These are phyloP conservation scores for Tulasnella sp. DNA, from an alignment of 768 basidiomycete species.

Conservation along the genomic window DNA sequence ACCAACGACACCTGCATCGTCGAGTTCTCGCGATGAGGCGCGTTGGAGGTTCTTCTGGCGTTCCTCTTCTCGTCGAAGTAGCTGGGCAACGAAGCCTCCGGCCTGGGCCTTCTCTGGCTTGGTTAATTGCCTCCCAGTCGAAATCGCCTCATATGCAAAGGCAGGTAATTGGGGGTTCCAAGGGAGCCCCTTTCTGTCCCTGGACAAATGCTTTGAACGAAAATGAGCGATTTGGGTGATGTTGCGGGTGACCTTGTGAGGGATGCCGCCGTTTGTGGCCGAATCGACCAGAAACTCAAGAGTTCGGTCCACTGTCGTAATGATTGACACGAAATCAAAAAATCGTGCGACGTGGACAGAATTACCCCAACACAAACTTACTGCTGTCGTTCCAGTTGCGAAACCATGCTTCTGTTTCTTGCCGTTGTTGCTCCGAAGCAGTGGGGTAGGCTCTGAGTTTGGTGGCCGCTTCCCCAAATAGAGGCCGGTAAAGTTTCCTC, in stretches of 20 bases:
- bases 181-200: not conserved
- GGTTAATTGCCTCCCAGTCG: not conserved
- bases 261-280: conserved; percentile 17
- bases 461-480: conserved; percentile 26
- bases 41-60: not conserved
- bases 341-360: not conserved
- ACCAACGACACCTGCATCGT: not conserved
- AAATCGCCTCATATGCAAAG: not conserved
- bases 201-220: not conserved
- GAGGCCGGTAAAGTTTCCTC: conserved; percentile 27
- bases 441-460: not conserved
- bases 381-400: conserved; percentile 21
- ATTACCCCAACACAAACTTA: not conserved
- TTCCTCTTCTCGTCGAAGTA: not conserved
- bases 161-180: conserved; percentile 13
- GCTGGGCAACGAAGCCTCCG: not conserved
- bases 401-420: conserved; percentile 19
- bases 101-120: conserved; percentile 4
- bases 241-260: conserved; percentile 27
- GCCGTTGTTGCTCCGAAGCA: not conserved
- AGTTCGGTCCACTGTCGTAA: conserved; percentile 28
- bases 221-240: conserved; percentile 17
- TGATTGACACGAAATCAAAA: not conserved
- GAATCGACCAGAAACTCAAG: conserved; percentile 26
- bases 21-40: not conserved